phyloP scores from a whole-genome alignment of 2,329 filamentous ascomycete species.

The Aspergillus proliferans region DNA sequence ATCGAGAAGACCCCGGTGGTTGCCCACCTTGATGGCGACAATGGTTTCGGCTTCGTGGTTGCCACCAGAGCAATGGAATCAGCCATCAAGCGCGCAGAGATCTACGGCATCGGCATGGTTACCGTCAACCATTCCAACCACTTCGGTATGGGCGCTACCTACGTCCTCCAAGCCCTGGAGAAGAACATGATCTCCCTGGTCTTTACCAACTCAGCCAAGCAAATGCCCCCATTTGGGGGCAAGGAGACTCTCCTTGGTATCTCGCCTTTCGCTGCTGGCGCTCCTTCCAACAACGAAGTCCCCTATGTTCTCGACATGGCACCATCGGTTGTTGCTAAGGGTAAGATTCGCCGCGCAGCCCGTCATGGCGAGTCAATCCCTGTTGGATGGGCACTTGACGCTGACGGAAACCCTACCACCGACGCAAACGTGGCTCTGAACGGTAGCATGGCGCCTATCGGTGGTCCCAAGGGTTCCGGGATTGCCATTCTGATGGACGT shows the following conservation, averaged over 20 bases:
- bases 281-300: not conserved
- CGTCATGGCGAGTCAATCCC: constrained; percentile 18
- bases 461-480: not conserved
- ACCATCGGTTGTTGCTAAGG: constrained; percentile 16
- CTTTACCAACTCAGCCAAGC: constrained; percentile 60
- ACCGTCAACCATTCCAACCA: constrained; percentile 65
- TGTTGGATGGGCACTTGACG: constrained; percentile 6
- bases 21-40: not conserved
- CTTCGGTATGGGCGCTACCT: constrained; percentile 68
- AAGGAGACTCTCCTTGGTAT: constrained; percentile 60
- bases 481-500: not conserved
- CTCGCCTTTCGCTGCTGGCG: constrained; percentile 46
- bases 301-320: constrained; percentile 19
- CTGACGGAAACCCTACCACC: not conserved
- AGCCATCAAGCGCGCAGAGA: constrained; percentile 16
- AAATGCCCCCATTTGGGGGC: constrained; percentile 61
- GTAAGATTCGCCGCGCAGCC: constrained; percentile 19
- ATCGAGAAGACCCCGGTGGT: not conserved
- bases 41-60: not conserved
- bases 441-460: not conserved
- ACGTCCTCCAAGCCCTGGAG: constrained; percentile 64
- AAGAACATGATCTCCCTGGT: constrained; percentile 58
- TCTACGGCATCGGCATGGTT: constrained; percentile 61
- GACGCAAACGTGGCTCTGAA: not conserved
- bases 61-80: not conserved